Evolutionary conservation across 2,329 filamentous ascomycete genomes (phyloP), one percentile per base, ranked within the genome.

Genomic region (Diaporthe capsici): DNA sequence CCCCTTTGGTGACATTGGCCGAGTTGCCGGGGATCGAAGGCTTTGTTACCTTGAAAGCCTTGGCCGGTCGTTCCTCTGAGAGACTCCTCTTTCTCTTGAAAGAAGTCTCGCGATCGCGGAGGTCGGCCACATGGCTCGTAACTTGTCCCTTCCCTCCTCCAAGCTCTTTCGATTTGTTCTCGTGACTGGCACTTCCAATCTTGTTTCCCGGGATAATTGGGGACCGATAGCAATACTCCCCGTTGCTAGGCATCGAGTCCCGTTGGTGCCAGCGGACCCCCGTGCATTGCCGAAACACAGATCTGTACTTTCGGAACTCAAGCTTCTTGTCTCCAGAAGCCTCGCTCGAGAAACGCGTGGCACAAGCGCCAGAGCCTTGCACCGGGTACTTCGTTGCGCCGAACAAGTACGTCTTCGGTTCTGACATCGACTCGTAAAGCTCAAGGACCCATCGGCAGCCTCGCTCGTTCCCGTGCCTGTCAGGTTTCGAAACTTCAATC

Each of bases 361-460:
- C 82, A 9, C 85, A 81, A 25, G 10, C 3, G n/a, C 83, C 81
- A 8, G 78, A 80, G 75, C 84, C 83, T 9, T 83, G 82, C 73
- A 83, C 85, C 71, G 86, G 85, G 79, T 85, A 86, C 78, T 85
- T 86, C 72, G 90, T 90, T 63, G 87, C 88, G 10, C 89, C 89
- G 61, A 91, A 90, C 78, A 88, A 89, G 84, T 94, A 95, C 0
- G 90, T 87, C 75, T 85, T 86, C 0, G 92, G 92, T 20, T 84
- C 83, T 15, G 87, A 84, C 76, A 90, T 87, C 7, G 92, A 93
- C 82, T 95, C 91, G 84, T 91, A 94, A 70, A 96, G 86, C 92
- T 95, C 37, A n/a, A 76, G 60, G 7, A 72, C n/a, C 53, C 39
- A 74, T n/a, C 53, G 71, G n/a, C 8, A n/a, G 31, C 58, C 63